phyloP scores from a whole-genome alignment of 2,329 filamentous ascomycete species.

The Sporothrix dimorphospora region DNA sequence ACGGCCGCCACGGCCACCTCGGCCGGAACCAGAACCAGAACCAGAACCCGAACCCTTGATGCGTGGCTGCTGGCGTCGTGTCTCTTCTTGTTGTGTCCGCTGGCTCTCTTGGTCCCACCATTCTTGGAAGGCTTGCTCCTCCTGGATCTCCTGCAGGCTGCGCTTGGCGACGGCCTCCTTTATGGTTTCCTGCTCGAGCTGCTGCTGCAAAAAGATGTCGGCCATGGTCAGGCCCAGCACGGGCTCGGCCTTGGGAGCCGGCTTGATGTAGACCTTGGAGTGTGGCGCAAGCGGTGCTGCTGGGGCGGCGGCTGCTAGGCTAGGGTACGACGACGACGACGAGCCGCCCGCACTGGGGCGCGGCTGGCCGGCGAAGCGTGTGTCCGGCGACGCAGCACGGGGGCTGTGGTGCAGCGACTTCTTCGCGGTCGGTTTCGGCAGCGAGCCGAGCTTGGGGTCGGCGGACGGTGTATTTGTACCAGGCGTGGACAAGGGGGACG shows the following conservation, averaged over 20 bases:
- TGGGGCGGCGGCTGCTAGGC: slow-evolving; percentile 19
- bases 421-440: slow-evolving; percentile 47
- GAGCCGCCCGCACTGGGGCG: slow-evolving; percentile 39
- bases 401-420: slow-evolving; percentile 42
- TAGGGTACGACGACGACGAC: slow-evolving; percentile 18
- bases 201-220: slow-evolving; percentile 87
- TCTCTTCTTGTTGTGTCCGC: slow-evolving; percentile 67
- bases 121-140: slow-evolving; percentile 94
- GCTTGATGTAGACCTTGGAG: slow-evolving; percentile 62
- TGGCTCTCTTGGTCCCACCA: slow-evolving; percentile 92
- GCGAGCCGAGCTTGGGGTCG: slow-evolving; percentile 45
- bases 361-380: slow-evolving; percentile 63
- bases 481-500: not conserved
- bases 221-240: slow-evolving; percentile 72
- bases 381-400: slow-evolving; percentile 64
- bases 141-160: slow-evolving; percentile 90
- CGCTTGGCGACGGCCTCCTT: slow-evolving; percentile 85
- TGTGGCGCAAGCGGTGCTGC: slow-evolving; percentile 56
- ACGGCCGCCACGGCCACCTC: slow-evolving; percentile 6
- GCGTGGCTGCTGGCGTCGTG: slow-evolving; percentile 45
- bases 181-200: slow-evolving; percentile 78
- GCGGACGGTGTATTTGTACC: slow-evolving; percentile 32
- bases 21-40: slow-evolving; percentile 17
- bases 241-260: slow-evolving; percentile 61
- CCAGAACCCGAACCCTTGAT: slow-evolving; percentile 48